Percentiles rank a stretch among this genome's conserved stretches.
phyloP scores from a whole-genome alignment of 1,284 basidiomycete species.

The Lignosus rhinocerotis region DNA sequence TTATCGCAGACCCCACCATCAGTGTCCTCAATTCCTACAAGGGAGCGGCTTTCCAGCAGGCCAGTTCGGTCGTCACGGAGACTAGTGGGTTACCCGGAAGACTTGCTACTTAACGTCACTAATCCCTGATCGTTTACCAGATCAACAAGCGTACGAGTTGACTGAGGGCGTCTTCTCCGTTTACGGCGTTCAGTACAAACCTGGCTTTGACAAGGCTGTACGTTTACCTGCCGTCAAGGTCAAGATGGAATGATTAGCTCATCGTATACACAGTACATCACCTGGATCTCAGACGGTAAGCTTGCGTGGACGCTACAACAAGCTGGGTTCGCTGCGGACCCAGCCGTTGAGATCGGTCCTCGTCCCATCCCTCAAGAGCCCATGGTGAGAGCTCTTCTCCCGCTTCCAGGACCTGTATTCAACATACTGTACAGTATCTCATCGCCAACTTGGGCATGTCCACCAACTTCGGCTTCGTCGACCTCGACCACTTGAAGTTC shows the following conservation, averaged over 20 bases:
- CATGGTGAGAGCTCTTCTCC: conserved; percentile 50
- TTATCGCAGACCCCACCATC: conserved; percentile 43
- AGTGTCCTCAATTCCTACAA: conserved; percentile 53
- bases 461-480: conserved; percentile 70
- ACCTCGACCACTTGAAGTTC: conserved; percentile 65
- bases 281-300: conserved; percentile 70
- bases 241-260: conserved; percentile 38
- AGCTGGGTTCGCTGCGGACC: conserved; percentile 72
- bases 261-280: conserved; percentile 68
- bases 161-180: conserved; percentile 48
- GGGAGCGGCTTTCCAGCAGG: conserved; percentile 57
- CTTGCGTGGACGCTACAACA: conserved; percentile 77
- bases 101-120: conserved; percentile 54
- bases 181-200: conserved; percentile 67
- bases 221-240: conserved; percentile 4
- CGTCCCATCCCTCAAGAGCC: conserved; percentile 84
- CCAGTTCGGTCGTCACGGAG: conserved; percentile 36
- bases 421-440: conserved; percentile 69
- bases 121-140: conserved; percentile 39
- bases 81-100: conserved; percentile 33
- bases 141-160: conserved; percentile 44
- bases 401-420: no score
- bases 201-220: conserved; percentile 43
- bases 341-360: conserved; percentile 63
- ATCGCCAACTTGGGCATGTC: conserved; percentile 85